phyloP scores from a whole-genome alignment of 2,329 filamentous ascomycete species.

The Apiospora malaysiana region DNA sequence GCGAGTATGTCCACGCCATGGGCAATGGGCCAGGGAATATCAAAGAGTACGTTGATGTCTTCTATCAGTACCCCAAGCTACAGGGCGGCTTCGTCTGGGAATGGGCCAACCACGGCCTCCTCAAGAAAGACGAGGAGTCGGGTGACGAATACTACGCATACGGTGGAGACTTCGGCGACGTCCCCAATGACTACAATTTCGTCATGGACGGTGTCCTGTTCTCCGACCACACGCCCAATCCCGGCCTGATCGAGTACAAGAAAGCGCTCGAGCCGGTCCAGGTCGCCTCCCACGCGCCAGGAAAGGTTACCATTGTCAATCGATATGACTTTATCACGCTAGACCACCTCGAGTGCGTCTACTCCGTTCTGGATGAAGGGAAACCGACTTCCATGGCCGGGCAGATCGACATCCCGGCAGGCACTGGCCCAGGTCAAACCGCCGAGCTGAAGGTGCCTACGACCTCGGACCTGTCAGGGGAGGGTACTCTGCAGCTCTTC shows the following conservation, averaged over 20 bases:
- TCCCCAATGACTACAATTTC: conserved; percentile 62
- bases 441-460: conserved; percentile 32
- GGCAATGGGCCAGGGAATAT: conserved; percentile 71
- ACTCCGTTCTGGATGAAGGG: conserved; percentile 35
- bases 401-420: conserved; percentile 33
- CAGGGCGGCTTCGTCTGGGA: conserved; percentile 70
- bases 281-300: conserved; percentile 43
- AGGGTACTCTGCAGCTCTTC: conserved; percentile 35
- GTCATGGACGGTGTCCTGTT: conserved; percentile 57
- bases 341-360: conserved; percentile 46
- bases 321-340: conserved; percentile 49
- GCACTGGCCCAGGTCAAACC: conserved; percentile 35
- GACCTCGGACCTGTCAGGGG: conserved; percentile 25
- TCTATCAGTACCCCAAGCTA: conserved; percentile 60
- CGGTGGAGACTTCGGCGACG: conserved; percentile 62
- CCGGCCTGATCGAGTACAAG: conserved; percentile 50
- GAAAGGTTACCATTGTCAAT: conserved; percentile 42
- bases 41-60: conserved; percentile 67
- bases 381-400: conserved; percentile 33
- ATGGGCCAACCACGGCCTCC: conserved; percentile 60
- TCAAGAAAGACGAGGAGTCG: conserved; percentile 46
- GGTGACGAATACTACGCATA: conserved; percentile 57
- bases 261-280: conserved; percentile 55
- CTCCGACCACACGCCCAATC: conserved; percentile 52
- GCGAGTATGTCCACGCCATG: conserved; percentile 64